Conservation (phyloP, 2,329 filamentous ascomycete genomes). For the Coniochaeta sp. region DNA sequence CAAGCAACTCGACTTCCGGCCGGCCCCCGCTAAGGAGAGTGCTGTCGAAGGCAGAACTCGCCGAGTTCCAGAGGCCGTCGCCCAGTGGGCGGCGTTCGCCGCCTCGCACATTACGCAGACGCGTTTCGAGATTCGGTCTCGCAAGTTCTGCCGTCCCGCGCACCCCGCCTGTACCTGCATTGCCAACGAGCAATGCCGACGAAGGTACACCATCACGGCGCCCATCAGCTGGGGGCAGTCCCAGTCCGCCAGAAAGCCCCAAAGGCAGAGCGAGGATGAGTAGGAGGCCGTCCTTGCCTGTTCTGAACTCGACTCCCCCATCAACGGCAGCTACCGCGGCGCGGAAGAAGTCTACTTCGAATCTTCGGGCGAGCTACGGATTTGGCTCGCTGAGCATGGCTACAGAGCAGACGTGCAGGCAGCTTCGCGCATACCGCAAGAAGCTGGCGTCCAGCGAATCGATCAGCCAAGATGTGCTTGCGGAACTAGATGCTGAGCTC, state of each 20-base stretch:
- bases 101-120: slow-evolving; percentile 43
- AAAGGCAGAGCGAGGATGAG: slow-evolving; percentile 30
- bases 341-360: slow-evolving; percentile 43
- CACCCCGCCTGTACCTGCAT: slow-evolving; percentile 29
- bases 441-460: slow-evolving; percentile 48
- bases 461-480: slow-evolving; percentile 49
- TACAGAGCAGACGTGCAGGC: slow-evolving; percentile 57
- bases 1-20: slow-evolving; percentile 35
- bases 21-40: slow-evolving; percentile 77
- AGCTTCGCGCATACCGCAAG: slow-evolving; percentile 54
- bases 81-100: slow-evolving; percentile 44
- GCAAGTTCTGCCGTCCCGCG: slow-evolving; percentile 22
- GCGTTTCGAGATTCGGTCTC: slow-evolving; percentile 45
- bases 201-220: slow-evolving; percentile 42
- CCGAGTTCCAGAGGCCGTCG: slow-evolving; percentile 61
- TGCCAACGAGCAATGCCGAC: slow-evolving; percentile 30
- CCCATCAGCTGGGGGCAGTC: slow-evolving; percentile 32
- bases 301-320: slow-evolving; percentile 28
- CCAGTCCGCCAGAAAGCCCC: slow-evolving; percentile 42
- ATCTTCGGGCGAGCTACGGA: slow-evolving; percentile 31
- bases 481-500: slow-evolving; percentile 57
- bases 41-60: slow-evolving; percentile 78
- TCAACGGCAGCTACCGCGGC: slow-evolving; percentile 16
- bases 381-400: slow-evolving; percentile 53
- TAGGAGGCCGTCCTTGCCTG: slow-evolving; percentile 47